A percentile compares a stretch with the other conserved stretches of the same genome.
Conservation (phyloP, 768 basidiomycete genomes). For the Russula lepida region DNA sequence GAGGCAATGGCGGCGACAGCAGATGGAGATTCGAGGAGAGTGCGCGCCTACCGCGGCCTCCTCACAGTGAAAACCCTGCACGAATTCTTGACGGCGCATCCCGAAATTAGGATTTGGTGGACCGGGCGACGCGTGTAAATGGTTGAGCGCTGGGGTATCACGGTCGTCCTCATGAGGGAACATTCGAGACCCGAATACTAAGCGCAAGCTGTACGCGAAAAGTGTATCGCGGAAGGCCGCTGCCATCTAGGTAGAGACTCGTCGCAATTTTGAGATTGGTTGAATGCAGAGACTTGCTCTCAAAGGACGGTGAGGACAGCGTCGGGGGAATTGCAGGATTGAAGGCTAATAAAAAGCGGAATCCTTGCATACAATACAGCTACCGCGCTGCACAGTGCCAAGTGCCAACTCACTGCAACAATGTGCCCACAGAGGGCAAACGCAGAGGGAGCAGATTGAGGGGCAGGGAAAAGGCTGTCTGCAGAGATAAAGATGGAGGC, state of each 20-base stretch:
- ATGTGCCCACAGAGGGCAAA: too few relatives aligned
- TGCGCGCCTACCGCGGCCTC: constrained; percentile 7
- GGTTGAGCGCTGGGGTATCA: constrained; percentile 1
- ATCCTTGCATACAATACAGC: too few relatives aligned
- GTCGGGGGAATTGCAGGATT: too few relatives aligned
- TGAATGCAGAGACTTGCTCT: too few relatives aligned
- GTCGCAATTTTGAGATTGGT: too few relatives aligned
- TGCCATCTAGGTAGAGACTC: constrained; percentile 5
- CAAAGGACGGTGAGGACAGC: too few relatives aligned
- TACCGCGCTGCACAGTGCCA: too few relatives aligned
- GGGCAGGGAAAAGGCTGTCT: too few relatives aligned
- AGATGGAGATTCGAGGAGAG: constrained; percentile 10
- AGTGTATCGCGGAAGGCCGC: constrained; percentile 26
- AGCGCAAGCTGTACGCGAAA: constrained; percentile 28
- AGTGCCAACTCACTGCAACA: too few relatives aligned
- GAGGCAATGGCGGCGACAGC: not conserved
- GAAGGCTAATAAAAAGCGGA: too few relatives aligned
- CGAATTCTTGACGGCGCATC: not conserved
- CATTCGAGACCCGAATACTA: constrained; percentile 21
- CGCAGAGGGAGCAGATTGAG: too few relatives aligned
- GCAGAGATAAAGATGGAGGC: too few relatives aligned
- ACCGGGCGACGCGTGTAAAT: not conserved
- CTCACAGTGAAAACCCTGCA: constrained; percentile 13
- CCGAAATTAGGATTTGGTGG: not conserved
- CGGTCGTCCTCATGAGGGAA: constrained; percentile 20